These are phyloP conservation scores for Tylopilus sp. DNA, from an alignment of 768 basidiomycete species.

Conservation along the genomic window DNA sequence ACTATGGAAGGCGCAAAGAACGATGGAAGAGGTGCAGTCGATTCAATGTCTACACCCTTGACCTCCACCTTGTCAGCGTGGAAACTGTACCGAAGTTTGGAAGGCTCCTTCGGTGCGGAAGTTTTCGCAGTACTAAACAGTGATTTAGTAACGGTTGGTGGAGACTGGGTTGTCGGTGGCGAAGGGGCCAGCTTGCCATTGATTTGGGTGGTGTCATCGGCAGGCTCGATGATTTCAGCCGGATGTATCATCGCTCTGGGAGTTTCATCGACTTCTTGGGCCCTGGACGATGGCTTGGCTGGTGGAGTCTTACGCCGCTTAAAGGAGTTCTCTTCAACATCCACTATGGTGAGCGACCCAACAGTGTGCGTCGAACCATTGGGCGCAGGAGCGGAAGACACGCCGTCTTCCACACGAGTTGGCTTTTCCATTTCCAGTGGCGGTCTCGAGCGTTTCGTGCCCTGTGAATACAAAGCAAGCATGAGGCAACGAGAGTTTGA, in stretches of 20 bases:
- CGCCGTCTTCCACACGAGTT: constrained; percentile 9
- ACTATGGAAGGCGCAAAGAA: constrained; percentile 31
- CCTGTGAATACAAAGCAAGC: constrained; percentile 38
- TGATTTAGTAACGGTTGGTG: constrained; percentile 21
- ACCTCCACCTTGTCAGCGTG: constrained; percentile 50
- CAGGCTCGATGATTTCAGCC: constrained; percentile 40
- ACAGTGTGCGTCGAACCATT: constrained; percentile 21
- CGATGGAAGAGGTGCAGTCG: constrained; percentile 9
- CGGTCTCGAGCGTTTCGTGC: constrained; percentile 74
- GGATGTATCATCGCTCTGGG: constrained; percentile 25
- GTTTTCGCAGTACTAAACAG: constrained; percentile 38
- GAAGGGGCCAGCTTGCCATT: constrained; percentile 14
- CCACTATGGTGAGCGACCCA: constrained; percentile 39
- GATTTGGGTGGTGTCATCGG: constrained; percentile 20
- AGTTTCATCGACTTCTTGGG: constrained; percentile 34
- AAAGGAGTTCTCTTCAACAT: constrained; percentile 36
- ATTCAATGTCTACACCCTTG: constrained; percentile 11
- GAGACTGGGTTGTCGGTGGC: constrained; percentile 12
- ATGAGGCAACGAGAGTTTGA: constrained; percentile 9
- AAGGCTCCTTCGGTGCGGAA: constrained; percentile 69
- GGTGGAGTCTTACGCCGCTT: constrained; percentile 49
- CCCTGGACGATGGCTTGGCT: constrained; percentile 1
- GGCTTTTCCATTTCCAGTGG: constrained; percentile 52
- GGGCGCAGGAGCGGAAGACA: constrained; percentile 5
- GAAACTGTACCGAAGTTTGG: constrained; percentile 73